phyloP scores from a whole-genome alignment of 2,329 filamentous ascomycete genomes.

The Colletotrichum cuscutae region DNA sequence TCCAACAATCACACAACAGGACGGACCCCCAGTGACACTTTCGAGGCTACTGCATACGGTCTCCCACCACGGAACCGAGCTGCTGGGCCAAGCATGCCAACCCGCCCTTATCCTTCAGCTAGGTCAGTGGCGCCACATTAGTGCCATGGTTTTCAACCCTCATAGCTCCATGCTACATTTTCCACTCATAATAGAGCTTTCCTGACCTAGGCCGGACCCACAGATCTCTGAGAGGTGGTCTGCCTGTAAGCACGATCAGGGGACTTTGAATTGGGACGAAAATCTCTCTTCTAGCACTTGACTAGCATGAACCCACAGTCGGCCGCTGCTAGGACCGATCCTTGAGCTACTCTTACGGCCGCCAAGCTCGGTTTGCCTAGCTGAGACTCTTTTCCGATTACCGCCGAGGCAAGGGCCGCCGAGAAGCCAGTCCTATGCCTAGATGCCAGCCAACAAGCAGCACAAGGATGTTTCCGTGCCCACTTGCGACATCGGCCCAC shows the following conservation, averaged over 20 bases:
- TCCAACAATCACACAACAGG: background rate
- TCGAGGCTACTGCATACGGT: no score
- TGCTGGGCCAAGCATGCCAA: background rate
- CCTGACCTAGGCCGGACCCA: background rate
- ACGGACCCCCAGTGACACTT: no score
- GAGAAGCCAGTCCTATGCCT: background rate
- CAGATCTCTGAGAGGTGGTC: background rate
- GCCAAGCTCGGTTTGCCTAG: background rate
- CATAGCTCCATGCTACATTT: background rate
- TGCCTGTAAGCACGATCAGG: background rate
- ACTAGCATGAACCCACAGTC: background rate
- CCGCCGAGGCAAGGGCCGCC: background rate
- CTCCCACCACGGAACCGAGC: background rate
- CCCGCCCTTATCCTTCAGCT: background rate
- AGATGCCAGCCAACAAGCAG: background rate
- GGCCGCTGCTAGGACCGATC: background rate
- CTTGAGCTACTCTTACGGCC: background rate
- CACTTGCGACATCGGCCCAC: slow-evolving; percentile 17
- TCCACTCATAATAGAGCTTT: background rate
- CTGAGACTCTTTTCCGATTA: background rate
- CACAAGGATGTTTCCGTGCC: background rate
- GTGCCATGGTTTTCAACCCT: background rate
- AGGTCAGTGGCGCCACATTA: background rate
- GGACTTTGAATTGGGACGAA: background rate
- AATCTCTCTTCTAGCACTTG: background rate